phyloP scores from a whole-genome alignment of 768 basidiomycete species.

The Mycena belliarum region DNA sequence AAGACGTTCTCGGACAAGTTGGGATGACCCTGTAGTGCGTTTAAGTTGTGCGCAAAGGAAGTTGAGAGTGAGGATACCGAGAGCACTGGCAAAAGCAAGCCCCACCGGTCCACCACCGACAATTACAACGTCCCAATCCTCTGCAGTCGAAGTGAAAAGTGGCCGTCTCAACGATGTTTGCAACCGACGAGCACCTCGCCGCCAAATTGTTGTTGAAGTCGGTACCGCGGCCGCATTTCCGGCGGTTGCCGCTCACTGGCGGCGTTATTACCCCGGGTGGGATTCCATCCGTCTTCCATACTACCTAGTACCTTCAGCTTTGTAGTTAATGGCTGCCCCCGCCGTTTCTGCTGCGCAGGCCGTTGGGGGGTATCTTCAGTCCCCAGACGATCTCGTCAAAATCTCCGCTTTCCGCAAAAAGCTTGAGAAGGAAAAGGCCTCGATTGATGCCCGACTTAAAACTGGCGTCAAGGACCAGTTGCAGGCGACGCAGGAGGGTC shows the following conservation, averaged over 20 bases:
- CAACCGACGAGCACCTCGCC: slow-evolving; percentile 12
- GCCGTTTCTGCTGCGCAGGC: slow-evolving; percentile 86
- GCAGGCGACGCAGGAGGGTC: slow-evolving; percentile 84
- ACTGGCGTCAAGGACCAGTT: slow-evolving; percentile 92
- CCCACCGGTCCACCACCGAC: slow-evolving; percentile 95
- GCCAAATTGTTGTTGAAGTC: slow-evolving; percentile 6
- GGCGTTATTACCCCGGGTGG: no score
- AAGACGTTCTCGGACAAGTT: slow-evolving; percentile 49
- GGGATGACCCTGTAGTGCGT: slow-evolving; percentile 51
- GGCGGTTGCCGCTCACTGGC: no score
- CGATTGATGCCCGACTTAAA: slow-evolving; percentile 88
- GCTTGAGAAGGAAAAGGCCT: slow-evolving; percentile 94
- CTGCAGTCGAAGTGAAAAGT: slow-evolving; percentile 21
- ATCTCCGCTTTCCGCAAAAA: slow-evolving; percentile 89
- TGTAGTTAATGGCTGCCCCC: slow-evolving; percentile 46
- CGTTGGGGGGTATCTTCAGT: slow-evolving; percentile 87
- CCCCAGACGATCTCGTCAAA: slow-evolving; percentile 91
- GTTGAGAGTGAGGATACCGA: slow-evolving; percentile 57
- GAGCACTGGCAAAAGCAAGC: slow-evolving; percentile 82
- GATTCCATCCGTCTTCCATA: no score
- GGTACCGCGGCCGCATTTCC: no score
- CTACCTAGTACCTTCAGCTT: no score
- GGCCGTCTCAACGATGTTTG: background rate
- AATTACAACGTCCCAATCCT: slow-evolving; percentile 85
- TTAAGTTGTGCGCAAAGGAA: background rate